These are phyloP conservation scores for Colletotrichum sp. DNA, from an alignment of 2,329 filamentous ascomycete species.

Conservation along the genomic window DNA sequence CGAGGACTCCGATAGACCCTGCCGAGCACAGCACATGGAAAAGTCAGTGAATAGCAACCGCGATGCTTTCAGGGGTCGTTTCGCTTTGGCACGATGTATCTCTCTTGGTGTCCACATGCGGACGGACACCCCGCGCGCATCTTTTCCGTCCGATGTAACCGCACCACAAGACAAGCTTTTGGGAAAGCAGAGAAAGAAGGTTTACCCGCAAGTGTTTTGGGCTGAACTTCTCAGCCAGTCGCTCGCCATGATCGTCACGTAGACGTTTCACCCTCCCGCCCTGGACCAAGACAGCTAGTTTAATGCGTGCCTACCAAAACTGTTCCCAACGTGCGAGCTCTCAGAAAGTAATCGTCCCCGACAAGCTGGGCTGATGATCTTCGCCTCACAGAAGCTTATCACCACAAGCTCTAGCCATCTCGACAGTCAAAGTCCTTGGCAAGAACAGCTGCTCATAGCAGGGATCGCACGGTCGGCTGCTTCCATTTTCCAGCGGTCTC, in stretches of 20 bases:
- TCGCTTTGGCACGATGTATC: neutral
- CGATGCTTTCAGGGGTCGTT: neutral
- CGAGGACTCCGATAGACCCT: neutral
- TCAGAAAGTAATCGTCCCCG: neutral
- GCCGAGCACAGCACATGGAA: neutral
- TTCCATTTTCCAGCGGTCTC: neutral
- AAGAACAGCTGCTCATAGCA: neutral
- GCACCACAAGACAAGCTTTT: neutral
- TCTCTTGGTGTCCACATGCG: neutral
- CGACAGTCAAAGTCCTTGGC: neutral
- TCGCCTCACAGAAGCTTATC: neutral
- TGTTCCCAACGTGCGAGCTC: neutral
- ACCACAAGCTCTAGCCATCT: neutral
- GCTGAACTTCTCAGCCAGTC: slow-evolving; percentile 1
- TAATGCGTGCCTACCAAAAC: neutral
- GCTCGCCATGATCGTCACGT: neutral
- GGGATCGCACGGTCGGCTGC: neutral
- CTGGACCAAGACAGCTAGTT: neutral
- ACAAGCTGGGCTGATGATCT: neutral
- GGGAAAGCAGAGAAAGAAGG: neutral
- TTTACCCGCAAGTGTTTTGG: slow-evolving; percentile 7
- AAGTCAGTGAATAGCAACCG: neutral
- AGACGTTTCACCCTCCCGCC: neutral
- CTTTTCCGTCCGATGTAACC: neutral
- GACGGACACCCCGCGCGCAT: neutral